Conservation (phyloP, 1,284 basidiomycete species). For the Laetiporus sulphureus region DNA sequence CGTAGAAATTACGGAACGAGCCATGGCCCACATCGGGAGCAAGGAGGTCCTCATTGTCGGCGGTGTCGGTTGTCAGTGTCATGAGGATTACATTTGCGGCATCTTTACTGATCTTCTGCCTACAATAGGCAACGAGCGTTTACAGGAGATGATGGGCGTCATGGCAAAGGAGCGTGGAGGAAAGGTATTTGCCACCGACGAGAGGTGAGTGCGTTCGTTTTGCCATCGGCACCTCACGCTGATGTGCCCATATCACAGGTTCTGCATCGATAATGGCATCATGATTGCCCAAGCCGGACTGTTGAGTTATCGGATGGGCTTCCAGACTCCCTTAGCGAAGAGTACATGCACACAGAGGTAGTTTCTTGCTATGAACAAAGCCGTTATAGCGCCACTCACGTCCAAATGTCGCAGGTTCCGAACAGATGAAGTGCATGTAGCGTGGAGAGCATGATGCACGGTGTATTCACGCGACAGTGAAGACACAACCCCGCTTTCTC, state of each 20-base stretch:
- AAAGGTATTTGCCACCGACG: slow-evolving; percentile 92
- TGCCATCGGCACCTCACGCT: slow-evolving; percentile 6
- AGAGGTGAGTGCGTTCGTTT: slow-evolving; percentile 52
- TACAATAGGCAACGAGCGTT: slow-evolving; percentile 71
- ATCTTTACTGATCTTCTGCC: slow-evolving; percentile 6
- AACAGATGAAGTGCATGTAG: slow-evolving; percentile 86
- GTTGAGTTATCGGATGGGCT: slow-evolving; percentile 90
- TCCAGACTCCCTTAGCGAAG: slow-evolving; percentile 68
- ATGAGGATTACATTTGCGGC: not conserved
- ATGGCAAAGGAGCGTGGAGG: slow-evolving; percentile 93
- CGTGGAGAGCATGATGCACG: slow-evolving; percentile 68
- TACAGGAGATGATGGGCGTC: slow-evolving; percentile 98
- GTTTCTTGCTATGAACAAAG: too few species aligned
- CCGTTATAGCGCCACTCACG: not conserved
- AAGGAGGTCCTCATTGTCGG: slow-evolving; percentile 97
- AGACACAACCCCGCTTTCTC: too few species aligned
- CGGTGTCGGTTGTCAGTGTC: slow-evolving; percentile 89
- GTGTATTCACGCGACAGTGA: too few species aligned
- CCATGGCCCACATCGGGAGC: slow-evolving; percentile 98
- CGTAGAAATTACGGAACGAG: slow-evolving; percentile 97
- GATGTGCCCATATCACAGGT: slow-evolving; percentile 42
- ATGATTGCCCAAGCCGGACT: slow-evolving; percentile 99
- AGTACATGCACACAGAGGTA: slow-evolving; percentile 78
- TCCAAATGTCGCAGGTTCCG: slow-evolving; percentile 55
- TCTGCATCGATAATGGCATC: slow-evolving; percentile 99